A percentile compares a stretch with the other conserved stretches of the same genome.
Evolutionary conservation across 1,139 yeast genomes (phyloP).

Genomic region (Nakaseomyces glabratus): DNA sequence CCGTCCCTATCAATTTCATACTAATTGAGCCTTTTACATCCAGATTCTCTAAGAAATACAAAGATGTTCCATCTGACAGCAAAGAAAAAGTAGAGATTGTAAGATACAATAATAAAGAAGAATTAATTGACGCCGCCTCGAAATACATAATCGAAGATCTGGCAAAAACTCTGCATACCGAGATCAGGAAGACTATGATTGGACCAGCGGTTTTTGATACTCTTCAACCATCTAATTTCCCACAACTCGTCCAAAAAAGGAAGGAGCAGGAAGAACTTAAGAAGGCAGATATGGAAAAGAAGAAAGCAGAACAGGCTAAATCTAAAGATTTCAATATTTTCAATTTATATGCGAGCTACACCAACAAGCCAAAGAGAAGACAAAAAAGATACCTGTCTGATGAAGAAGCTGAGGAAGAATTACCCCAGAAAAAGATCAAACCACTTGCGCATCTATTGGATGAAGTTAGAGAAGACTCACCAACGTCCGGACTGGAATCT

Average conservation of each 20-base stretch:
- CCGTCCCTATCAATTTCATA: conserved; percentile 22
- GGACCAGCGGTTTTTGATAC: conserved; percentile 62
- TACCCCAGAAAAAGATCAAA: conserved; percentile 15
- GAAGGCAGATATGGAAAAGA: conserved; percentile 20
- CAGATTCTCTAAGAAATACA: conserved; percentile 4
- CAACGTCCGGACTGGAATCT: conserved; percentile 4
- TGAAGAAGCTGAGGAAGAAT: conserved; percentile 12
- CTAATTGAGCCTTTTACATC: conserved; percentile 17
- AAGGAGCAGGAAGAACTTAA: conserved; percentile 31
- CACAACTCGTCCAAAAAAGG: conserved; percentile 41
- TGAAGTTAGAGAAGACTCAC: conserved; percentile 31
- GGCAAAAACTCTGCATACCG: conserved; percentile 54
- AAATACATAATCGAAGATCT: conserved; percentile 55
- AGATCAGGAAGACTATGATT: conserved; percentile 63
- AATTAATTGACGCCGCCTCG: conserved; percentile 48
- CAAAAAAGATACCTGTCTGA: conserved; percentile 15
- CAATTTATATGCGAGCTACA: conserved; percentile 25
- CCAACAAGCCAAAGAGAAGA: conserved; percentile 17
- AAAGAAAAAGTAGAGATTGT: conserved; percentile 6
- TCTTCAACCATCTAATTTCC: conserved; percentile 52
- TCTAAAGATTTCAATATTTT: conserved; percentile 26
- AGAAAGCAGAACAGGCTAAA: conserved; percentile 20
- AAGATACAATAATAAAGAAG: conserved; percentile 19
- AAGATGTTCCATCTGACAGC: neutral
- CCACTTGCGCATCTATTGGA: conserved; percentile 74